Evolutionary conservation across 2,329 filamentous ascomycete genomes (phyloP), one percentile per base, ranked within the genome.

Genomic region (Aspergillus versicolor): DNA sequence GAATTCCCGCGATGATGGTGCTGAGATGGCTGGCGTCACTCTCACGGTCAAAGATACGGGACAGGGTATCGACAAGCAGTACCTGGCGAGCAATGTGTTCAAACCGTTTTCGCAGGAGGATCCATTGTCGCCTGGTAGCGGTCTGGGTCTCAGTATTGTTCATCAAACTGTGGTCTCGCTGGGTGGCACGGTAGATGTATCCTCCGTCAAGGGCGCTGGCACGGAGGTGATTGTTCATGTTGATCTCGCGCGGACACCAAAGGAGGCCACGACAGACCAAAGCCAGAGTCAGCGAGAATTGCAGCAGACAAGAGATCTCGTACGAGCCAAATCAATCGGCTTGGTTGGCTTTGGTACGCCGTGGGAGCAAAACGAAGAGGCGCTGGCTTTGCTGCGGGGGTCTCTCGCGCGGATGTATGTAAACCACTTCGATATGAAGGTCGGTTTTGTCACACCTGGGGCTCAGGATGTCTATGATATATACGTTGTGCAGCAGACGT

Each of bases 11-110:
- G 34, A 17, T 11, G 5, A 15, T 12, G 30, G 54, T 7, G 50
- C 50, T 5, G 44, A 49, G 34, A 54, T 5, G 54, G 60, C 34
- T 24, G 63, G 13, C 53, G 40, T 70, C 3, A 63, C 56, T 15
- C 57, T 66, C 8, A 67, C 49, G 0, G 64, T 73, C 13, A 64
- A 62, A 27, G 70, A 73, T 40, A 70, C 69, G 0, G 70, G 70
- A 9, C 61, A 62, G 5, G 70, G 70, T 5, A 73, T 73, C n/a
- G 55, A 62, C 12, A 30, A 58, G 32, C 45, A 64, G 19, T 68
- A 60, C 60, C 44, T 67, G 3, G 44, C 41, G 13, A 58, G 46
- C 40, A 47, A 54, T 5, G 22, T 51, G 4, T 60, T 53, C 50
- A 52, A 52, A 12, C 49, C 58, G 2, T 57, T 60, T 11, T 57